Evolutionary conservation across 345 rosid genomes (phyloP), one percentile per base, ranked within the genome.

Genomic region (Turnera subulata): DNA sequence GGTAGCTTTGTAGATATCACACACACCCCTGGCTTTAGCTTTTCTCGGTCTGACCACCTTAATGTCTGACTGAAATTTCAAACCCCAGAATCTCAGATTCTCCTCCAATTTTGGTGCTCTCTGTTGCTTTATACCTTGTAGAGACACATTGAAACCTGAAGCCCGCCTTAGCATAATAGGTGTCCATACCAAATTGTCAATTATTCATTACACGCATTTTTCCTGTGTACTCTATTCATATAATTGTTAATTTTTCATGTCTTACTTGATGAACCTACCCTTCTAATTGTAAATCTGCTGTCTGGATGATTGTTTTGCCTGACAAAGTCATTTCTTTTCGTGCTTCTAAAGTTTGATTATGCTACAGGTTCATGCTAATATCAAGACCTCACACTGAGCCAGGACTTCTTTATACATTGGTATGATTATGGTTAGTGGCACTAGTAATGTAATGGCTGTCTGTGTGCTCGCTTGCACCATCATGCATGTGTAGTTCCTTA

Each of bases 341-440:
- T 21, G 2, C 58, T 22, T 48, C 11, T 14, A 1, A 58, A 54
- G 12, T 67, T 65, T 62, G 53, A 19, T 57, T 59, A 50, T 59
- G 6, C 56, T 50, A 25, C 80, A 93, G 99, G 76, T 93, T 89
- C 79, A 72, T 93, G 96, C 85, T 93, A 54, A 70, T 89, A 63
- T 82, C 97, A 22, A 82, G 86, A 64, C 91, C 89, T 23, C 82
- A 76, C 54, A 71, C 73, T 64, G 91, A 87, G 18, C 89, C 94
- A 2, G 97, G 97, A 66, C 58, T 85, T 55, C 97, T 93, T 54
- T 89, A 85, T 67, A 89, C 96, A 46, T 62, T 85, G 75, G 99
- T 93, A 87, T 40, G 73, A 43, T 58, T 46, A 8, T 24, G 17
- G 16, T 50, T 23, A 17, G 10, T 38, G 13, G 46, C 25, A 47